Evolutionary conservation across 352 stramenopile species (phyloP), one percentile per base, ranked within the genome.

Genomic region (Globisporangium cederbergense): DNA sequence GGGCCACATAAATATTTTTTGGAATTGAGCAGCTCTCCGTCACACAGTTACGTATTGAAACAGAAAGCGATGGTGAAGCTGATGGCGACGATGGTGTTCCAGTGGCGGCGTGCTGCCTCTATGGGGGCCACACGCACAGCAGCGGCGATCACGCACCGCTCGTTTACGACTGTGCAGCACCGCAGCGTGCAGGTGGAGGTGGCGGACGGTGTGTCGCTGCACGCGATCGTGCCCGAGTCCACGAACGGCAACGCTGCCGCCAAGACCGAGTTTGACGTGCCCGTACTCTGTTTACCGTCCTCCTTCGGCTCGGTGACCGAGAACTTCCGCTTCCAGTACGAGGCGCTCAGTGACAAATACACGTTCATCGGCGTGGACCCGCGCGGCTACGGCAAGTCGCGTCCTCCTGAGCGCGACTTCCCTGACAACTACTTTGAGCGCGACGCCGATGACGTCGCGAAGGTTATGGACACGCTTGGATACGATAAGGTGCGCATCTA

Each of bases 391-490:
- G 77, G 77, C 34, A 69, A 72, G 59, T 83, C 75, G 6, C 77
- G 77, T 8, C 71, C 75, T 11, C 75, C 78, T 0, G 63, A 74
- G 46, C 73, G 70, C 18, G 78, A 88, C 20, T 86, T 86, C 46
- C 79, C 82, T 0, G 50, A 59, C n/a, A 64, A 70, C 22, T 84
- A 86, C 50, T 79, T 95, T 59, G 78, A 92, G 62, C 78, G 79
- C 8, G 79, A 95, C 53, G 83, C 82, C 0, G 77, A 91, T 10
- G 83, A 95, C n/a, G 78, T 90, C 13, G 62, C 83, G 20, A 78
- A 74, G 36, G 77, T 68, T 30, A 81, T 85, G 71, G 78, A 93
- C 60, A 65, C 58, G 59, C 69, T 95, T 28, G 71, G 76, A 30
- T 77, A 88, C 45, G 76, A 90, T 28, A 72, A 86, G 69, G 78